phyloP scores from a whole-genome alignment of 1,139 yeast species.

The Zygoascus hellenicus region DNA sequence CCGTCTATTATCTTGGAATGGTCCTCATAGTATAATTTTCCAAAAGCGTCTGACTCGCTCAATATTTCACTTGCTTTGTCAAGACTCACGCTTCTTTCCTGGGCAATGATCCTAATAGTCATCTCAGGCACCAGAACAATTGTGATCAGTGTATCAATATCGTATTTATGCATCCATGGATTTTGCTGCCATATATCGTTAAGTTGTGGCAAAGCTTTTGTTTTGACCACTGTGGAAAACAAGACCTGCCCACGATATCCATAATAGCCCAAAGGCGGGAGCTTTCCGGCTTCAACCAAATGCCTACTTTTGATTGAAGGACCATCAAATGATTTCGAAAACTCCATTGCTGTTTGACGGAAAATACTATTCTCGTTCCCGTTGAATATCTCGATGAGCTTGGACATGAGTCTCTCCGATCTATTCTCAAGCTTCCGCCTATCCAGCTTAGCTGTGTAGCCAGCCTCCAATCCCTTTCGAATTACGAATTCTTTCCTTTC shows the following conservation, averaged over 20 bases:
- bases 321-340: neutral
- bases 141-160: slow-evolving; percentile 9
- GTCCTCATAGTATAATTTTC: slow-evolving; percentile 10
- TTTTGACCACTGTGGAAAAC: slow-evolving; percentile 4
- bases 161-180: slow-evolving; percentile 11
- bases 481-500: neutral
- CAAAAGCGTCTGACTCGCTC: slow-evolving; percentile 14
- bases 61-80: slow-evolving; percentile 11
- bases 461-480: slow-evolving; percentile 11
- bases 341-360: neutral
- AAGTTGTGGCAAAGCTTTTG: neutral
- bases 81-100: slow-evolving; percentile 7
- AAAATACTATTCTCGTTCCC: slow-evolving; percentile 2
- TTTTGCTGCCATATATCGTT: neutral
- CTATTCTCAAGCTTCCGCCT: slow-evolving; percentile 5
- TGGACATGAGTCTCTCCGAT: neutral
- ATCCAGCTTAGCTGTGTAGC: slow-evolving; percentile 14
- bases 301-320: slow-evolving; percentile 4
- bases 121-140: slow-evolving; percentile 16
- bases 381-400: slow-evolving; percentile 3
- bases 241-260: slow-evolving; percentile 11
- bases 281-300: slow-evolving; percentile 7
- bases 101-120: slow-evolving; percentile 11
- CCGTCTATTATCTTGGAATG: neutral
- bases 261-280: slow-evolving; percentile 11